These are phyloP conservation scores for Triticum urartu DNA, from an alignment of 176 grass and related monocot genomes.

Conservation along the genomic window DNA sequence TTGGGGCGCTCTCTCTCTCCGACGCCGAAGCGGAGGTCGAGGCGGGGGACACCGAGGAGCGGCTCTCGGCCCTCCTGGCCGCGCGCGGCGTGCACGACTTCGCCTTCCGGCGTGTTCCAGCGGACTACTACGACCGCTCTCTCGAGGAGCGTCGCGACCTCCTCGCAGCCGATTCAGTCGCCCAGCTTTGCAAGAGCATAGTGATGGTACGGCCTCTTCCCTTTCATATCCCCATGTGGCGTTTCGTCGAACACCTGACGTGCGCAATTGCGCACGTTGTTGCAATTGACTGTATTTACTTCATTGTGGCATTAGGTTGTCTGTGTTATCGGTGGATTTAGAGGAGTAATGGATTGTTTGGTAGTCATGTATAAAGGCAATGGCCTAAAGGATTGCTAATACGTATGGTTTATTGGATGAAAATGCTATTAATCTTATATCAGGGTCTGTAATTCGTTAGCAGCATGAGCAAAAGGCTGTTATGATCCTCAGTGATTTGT, in stretches of 20 bases:
- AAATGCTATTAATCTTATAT: neutral
- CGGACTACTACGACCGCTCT: conserved; percentile 76
- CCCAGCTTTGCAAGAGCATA: conserved; percentile 95
- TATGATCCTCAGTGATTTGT: neutral
- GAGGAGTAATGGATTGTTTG: neutral
- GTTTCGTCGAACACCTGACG: conserved; percentile 46
- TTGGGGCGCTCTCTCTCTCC: conserved; percentile 24
- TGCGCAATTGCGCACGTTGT: neutral
- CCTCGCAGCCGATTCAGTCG: conserved; percentile 54
- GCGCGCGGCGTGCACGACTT: conserved; percentile 61
- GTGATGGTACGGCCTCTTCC: conserved; percentile 57
- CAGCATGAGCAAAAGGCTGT: neutral
- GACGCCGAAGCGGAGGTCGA: neutral
- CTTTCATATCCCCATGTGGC: neutral
- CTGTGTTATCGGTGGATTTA: neutral
- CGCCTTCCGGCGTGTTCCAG: conserved; percentile 62
- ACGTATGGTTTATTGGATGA: neutral
- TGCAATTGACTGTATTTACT: neutral
- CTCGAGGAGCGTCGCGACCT: conserved; percentile 61
- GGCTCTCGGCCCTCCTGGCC: conserved; percentile 54
- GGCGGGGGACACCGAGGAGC: conserved; percentile 32
- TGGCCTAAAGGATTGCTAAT: neutral
- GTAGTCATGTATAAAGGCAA: neutral
- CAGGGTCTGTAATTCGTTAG: neutral
- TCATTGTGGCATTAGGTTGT: conserved; percentile 12